These are phyloP conservation scores for Tricholoma furcatifolium DNA, from an alignment of 768 basidiomycete genomes.

Conservation along the genomic window DNA sequence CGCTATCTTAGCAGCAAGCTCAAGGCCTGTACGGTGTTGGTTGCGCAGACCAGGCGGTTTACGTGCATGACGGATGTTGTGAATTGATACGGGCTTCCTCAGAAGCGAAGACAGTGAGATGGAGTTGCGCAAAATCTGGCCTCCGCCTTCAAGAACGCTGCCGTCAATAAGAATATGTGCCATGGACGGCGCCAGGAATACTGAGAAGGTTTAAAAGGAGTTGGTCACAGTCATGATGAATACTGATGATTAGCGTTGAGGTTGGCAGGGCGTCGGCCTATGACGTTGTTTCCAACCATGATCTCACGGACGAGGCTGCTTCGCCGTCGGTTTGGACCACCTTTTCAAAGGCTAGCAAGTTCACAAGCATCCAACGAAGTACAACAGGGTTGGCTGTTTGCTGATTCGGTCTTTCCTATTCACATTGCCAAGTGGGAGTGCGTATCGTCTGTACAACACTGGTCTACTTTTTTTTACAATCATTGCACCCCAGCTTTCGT, in stretches of 20 bases:
- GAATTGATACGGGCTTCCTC: constrained; percentile 54
- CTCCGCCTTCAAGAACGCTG: constrained; percentile 60
- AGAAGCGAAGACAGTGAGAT: constrained; percentile 67
- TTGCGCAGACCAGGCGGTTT: constrained; percentile 64
- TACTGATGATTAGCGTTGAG: no score
- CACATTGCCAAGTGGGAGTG: constrained; percentile 74
- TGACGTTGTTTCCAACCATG: no score
- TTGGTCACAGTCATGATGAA: background rate
- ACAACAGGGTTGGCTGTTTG: constrained; percentile 51
- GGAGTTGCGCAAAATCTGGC: constrained; percentile 72
- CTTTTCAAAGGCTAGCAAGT: background rate
- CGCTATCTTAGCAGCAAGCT: constrained; percentile 62
- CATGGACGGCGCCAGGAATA: constrained; percentile 18
- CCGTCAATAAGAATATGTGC: constrained; percentile 38
- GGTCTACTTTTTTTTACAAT: constrained; percentile 6
- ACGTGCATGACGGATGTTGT: constrained; percentile 59
- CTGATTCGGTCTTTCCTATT: constrained; percentile 80
- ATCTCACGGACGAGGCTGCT: no score
- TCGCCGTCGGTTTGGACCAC: no score
- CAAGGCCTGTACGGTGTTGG: constrained; percentile 71
- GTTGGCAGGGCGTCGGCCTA: no score
- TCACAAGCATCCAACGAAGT: background rate
- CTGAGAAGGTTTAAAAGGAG: background rate
- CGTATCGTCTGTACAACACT: constrained; percentile 23
- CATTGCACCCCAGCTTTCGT: constrained; percentile 46